Evolutionary conservation across 192 early-diverging fungal genomes (phyloP), one percentile per base, ranked within the genome.

Genomic region (Backusella tarrabulga): DNA sequence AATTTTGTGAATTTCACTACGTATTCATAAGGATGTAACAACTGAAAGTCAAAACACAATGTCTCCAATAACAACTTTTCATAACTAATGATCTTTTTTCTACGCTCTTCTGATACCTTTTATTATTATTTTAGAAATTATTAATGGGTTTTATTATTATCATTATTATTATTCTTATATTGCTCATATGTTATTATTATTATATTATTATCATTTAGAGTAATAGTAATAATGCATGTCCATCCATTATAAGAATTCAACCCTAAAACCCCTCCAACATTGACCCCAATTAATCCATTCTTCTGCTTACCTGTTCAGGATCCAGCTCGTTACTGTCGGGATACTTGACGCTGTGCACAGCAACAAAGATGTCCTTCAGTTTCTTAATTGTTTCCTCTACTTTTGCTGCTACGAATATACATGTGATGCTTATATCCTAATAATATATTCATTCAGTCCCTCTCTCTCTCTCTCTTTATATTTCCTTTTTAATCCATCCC

Each of bases 351-450:
- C 82, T 79, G 41, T 89, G 90, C 0, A 89, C 88, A 35, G 85
- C 88, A 4, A 93, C 84, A 52, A 94, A 85, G 6, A 97, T 92
- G 72, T 97, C 95, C 71, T 92, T 91, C 26, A 93, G 81, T 71
- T 92, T 93, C 72, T 97, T 97, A 60, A 92, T 90, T 0, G 94
- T 95, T 67, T 97, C 95, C 68, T 97, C 94, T 72, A 95, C 92
- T 74, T 97, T 97, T 54, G 90, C 92, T 4, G 93, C 92, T 1
- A 95, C 92, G 79, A 95, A 93, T 26, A 95, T 75, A 73, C 92
- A 93, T 4, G 93, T 89, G 1, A 87, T 83, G 67, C 88, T 85
- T 40, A 93, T 75, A 76, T 90, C 87, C 85, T 89, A 50, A 60
- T 76, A 74, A 9, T 21, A 56, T 2, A 63, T 23, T 71, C 19